A percentile compares a stretch with the other conserved stretches of the same genome.
Evolutionary conservation across 1,284 basidiomycete species (phyloP).

Genomic region (Ustilago shanxiensis): DNA sequence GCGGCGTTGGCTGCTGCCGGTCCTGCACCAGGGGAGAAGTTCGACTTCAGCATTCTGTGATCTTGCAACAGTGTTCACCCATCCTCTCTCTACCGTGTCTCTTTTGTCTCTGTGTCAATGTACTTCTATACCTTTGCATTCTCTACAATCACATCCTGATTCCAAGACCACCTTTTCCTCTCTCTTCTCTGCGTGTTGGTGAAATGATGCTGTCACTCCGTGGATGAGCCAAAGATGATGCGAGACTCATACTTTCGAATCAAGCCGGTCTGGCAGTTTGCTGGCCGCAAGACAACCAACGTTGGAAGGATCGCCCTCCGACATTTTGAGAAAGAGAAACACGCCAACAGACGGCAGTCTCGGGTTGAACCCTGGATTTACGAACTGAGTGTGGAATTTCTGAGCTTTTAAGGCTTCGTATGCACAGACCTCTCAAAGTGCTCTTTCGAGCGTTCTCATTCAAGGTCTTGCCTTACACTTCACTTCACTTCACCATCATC

Average conservation of each 20-base stretch:
- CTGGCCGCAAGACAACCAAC: too few relatives aligned
- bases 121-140: constrained; percentile 44
- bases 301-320: not conserved
- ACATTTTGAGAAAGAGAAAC: not conserved
- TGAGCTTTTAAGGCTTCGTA: not conserved
- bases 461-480: constrained; percentile 1
- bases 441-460: not conserved
- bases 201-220: not conserved
- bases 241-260: too few relatives aligned
- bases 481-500: not conserved
- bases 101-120: constrained; percentile 30
- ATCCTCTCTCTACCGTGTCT: constrained; percentile 4
- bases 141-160: constrained; percentile 13
- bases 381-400: not conserved
- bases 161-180: not conserved
- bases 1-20: constrained; percentile 42
- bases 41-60: constrained; percentile 60
- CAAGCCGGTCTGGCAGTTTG: too few relatives aligned
- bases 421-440: constrained; percentile 15
- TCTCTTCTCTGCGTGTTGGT: not conserved
- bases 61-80: too few relatives aligned
- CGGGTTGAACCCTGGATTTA: not conserved
- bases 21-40: constrained; percentile 61
- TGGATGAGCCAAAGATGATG: not conserved
- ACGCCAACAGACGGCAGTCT: not conserved